phyloP scores from a whole-genome alignment of 2,329 filamentous ascomycete genomes.

The Cladosporium phlei region DNA sequence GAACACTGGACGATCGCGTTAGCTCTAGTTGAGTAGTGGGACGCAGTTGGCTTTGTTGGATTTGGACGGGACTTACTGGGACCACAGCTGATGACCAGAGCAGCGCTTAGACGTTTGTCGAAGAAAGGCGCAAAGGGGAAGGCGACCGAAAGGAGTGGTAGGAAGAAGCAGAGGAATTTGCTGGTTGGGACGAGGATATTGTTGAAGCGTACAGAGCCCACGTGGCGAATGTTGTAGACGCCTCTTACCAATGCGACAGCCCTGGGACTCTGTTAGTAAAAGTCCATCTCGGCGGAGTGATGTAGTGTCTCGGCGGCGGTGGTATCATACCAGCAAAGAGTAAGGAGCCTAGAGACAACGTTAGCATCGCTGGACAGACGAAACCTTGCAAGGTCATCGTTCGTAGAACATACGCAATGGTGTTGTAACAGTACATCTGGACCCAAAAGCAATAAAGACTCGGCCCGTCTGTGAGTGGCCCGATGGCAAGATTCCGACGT shows the following conservation, averaged over 20 bases:
- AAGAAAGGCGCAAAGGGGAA: constrained; percentile 15
- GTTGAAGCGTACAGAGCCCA: constrained; percentile 8
- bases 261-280: constrained; percentile 9
- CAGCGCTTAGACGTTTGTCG: constrained; percentile 2
- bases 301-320: no score
- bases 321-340: constrained; percentile 7
- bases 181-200: neutral
- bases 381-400: neutral
- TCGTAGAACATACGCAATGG: constrained; percentile 13
- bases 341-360: neutral
- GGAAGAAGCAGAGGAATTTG: neutral
- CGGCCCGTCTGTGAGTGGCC: constrained; percentile 19
- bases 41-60: no score
- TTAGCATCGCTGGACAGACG: no score
- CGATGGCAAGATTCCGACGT: constrained; percentile 17
- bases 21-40: neutral
- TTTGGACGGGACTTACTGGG: constrained; percentile 11
- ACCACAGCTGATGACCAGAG: constrained; percentile 15
- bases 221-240: constrained; percentile 16
- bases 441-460: constrained; percentile 19
- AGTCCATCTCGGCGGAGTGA: no score
- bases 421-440: constrained; percentile 18
- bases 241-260: constrained; percentile 17
- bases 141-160: constrained; percentile 15
- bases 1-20: constrained; percentile 13